A percentile compares a stretch with the other conserved stretches of the same genome.
phyloP scores from a whole-genome alignment of 2,329 filamentous ascomycete species.

The Claviceps fusiformis region DNA sequence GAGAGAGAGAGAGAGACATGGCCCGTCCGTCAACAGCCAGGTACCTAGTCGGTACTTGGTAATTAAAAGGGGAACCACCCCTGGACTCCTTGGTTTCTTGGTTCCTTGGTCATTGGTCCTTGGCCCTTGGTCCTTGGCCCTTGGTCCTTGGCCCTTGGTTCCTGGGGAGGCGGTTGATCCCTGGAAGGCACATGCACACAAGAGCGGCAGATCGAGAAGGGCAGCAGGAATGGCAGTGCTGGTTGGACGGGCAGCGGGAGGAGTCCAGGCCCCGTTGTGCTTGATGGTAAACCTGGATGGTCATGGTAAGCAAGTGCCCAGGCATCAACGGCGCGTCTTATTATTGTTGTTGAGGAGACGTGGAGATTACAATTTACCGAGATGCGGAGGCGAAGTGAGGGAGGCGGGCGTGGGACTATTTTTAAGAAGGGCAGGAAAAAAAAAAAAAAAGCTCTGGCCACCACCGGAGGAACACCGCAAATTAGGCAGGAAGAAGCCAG shows the following conservation, averaged over 20 bases:
- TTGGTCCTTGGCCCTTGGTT: no score
- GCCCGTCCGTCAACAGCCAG: no score
- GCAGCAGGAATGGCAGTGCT: no score
- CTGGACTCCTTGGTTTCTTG: no score
- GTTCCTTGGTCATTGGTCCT: no score
- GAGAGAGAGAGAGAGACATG: no score
- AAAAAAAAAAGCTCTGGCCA: background rate
- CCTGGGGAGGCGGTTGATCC: background rate
- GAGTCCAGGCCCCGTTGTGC: no score
- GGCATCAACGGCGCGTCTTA: background rate
- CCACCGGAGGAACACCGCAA: background rate
- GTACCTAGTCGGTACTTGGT: no score
- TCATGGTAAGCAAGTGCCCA: no score
- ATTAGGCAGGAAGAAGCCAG: background rate
- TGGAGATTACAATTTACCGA: background rate
- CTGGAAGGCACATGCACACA: background rate
- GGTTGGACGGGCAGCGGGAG: no score
- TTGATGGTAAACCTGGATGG: no score
- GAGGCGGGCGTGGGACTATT: background rate
- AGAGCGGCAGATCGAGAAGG: background rate
- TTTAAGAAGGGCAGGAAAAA: background rate
- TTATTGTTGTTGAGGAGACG: background rate
- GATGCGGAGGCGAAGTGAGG: background rate
- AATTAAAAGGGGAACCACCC: background rate
- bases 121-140: no score